Percentiles rank a stretch among this genome's conserved stretches.
These are phyloP conservation scores for Backusella macrospora DNA, from an alignment of 192 early-diverging fungal genomes.

Conservation along the genomic window DNA sequence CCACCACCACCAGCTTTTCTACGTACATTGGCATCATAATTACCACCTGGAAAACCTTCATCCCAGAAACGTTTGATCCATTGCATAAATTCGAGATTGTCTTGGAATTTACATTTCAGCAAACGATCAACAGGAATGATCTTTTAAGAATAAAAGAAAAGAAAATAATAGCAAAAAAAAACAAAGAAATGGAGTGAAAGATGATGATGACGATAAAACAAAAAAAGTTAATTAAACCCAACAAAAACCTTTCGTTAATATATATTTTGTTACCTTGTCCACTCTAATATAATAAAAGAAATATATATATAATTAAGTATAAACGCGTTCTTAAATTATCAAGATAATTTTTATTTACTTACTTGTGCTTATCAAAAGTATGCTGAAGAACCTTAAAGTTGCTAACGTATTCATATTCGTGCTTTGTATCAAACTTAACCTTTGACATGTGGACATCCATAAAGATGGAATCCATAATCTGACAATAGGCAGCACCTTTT, in stretches of 20 bases:
- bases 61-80: conserved; percentile 97
- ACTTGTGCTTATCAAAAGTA: conserved; percentile 84
- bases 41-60: conserved; percentile 77
- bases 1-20: conserved; percentile 45
- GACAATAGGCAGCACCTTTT: conserved; percentile 68
- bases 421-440: conserved; percentile 94
- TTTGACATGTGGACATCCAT: conserved; percentile 81
- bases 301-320: neutral
- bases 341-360: too few species aligned
- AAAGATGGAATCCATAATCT: conserved; percentile 72
- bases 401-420: conserved; percentile 94
- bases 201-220: neutral
- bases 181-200: neutral
- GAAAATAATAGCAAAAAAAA: neutral
- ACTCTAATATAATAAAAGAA: conserved; percentile 44
- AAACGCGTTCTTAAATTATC: conserved; percentile 17
- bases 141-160: conserved; percentile 38
- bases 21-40: conserved; percentile 81
- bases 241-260: neutral
- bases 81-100: conserved; percentile 98
- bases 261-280: conserved; percentile 68
- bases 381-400: conserved; percentile 96
- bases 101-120: conserved; percentile 96
- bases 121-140: conserved; percentile 86
- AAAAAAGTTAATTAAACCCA: neutral